phyloP scores from a whole-genome alignment of 2,329 filamentous ascomycete genomes.

The Teratosphaeria gauchensis region DNA sequence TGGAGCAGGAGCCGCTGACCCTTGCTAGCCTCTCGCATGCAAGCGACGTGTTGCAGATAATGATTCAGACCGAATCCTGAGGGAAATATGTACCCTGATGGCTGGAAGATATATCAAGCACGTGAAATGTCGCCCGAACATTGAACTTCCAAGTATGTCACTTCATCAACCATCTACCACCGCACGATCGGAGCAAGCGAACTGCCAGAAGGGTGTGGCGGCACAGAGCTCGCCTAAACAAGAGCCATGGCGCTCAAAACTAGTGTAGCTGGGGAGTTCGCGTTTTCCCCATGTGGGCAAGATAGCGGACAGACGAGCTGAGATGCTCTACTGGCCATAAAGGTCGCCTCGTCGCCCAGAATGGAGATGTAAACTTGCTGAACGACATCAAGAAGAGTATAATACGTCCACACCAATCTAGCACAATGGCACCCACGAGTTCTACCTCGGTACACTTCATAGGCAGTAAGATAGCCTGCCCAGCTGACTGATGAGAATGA shows the following conservation, averaged over 20 bases:
- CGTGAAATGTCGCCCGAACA: neutral
- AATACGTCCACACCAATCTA: neutral
- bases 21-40: neutral
- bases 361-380: neutral
- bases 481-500: neutral
- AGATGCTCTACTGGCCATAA: neutral
- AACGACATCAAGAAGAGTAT: neutral
- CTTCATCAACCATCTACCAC: too few relatives aligned
- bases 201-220: neutral
- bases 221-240: neutral
- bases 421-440: neutral
- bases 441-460: neutral
- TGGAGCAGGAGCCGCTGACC: neutral
- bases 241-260: neutral
- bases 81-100: neutral
- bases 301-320: neutral
- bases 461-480: neutral
- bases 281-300: neutral
- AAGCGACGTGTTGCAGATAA: neutral
- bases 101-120: neutral
- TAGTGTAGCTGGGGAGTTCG: neutral
- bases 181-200: neutral
- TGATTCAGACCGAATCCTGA: neutral
- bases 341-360: neutral
- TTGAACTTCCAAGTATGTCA: neutral